Evolutionary conservation across 163 green algal genomes (phyloP), one percentile per base, ranked within the genome.

Genomic region (Picocystis sp.): DNA sequence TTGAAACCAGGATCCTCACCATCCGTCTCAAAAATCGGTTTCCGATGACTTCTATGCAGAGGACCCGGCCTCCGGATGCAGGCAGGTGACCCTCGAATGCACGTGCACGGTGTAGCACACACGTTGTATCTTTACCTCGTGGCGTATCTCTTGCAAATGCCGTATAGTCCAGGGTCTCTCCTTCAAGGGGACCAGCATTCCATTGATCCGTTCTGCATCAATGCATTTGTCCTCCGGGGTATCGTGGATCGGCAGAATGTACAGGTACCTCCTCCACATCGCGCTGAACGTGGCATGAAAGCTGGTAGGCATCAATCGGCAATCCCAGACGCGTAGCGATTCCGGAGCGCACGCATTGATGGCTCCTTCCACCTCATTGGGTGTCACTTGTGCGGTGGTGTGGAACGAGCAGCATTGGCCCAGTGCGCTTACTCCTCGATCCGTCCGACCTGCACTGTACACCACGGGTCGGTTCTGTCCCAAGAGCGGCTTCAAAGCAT

Each of bases 221-320:
- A 72, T 61, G n/a, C 42, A 23, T 38, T 42, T 23, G 24, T 44
- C 43, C 29, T 52, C 24, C 0, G 55, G 52, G 25, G 49, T 17
- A 47, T 53, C 22, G 13, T 62, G n/a, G 19, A 74, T 48, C 2
- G 70, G 70, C n/a, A 82, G 22, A 17, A 82, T 60, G 64, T 82
- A 82, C 24, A 82, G 47, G 50, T 81, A 83, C 2, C 69, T 60
- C 33, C 76, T 46, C 66, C 69, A 81, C 1, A 47, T 9, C 0
- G 68, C 71, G 25, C 17, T 35, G 49, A 80, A 84, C 8, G 65
- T 74, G 1, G 76, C 71, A 52, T 84, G 76, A 46, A 82, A 84
- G 19, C 45, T 44, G 5, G 69, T 56, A 0, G 65, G 61, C 19
- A 68, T 61, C 17, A 10, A 6, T 25, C 38, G 29, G 29, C 29